Conservation (phyloP, 2,329 filamentous ascomycete genomes). For the Aotearoamyces nothofagi region DNA sequence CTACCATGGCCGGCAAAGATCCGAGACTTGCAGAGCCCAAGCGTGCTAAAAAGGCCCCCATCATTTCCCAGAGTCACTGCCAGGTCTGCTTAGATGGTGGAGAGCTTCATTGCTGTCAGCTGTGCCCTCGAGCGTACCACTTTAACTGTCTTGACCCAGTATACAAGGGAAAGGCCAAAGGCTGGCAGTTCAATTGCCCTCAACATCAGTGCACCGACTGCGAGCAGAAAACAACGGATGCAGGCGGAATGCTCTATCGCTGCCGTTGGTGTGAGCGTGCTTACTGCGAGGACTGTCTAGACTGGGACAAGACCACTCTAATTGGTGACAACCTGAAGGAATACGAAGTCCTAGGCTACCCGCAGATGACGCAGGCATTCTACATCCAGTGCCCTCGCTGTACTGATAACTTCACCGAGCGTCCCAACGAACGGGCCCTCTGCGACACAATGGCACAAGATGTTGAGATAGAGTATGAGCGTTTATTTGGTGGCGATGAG, state of each 20-base stretch:
- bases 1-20: conserved; percentile 39
- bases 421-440: conserved; percentile 15
- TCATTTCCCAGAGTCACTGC: conserved; percentile 33
- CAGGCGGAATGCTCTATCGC: conserved; percentile 26
- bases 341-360: conserved; percentile 32
- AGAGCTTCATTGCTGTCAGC: conserved; percentile 29
- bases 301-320: conserved; percentile 32
- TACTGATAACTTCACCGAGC: conserved; percentile 19
- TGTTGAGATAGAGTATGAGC: conserved; percentile 11
- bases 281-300: conserved; percentile 43
- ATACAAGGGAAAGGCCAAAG: conserved; percentile 25
- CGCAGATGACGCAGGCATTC: conserved; percentile 26
- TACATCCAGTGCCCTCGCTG: conserved; percentile 35
- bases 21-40: conserved; percentile 31
- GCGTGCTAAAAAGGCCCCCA: conserved; percentile 28
- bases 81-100: conserved; percentile 34
- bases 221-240: conserved; percentile 29
- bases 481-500: conserved; percentile 5
- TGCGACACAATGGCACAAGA: conserved; percentile 14
- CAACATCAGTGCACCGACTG: conserved; percentile 40
- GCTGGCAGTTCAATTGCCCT: conserved; percentile 34
- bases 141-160: conserved; percentile 28
- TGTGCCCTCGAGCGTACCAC: conserved; percentile 40
- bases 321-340: conserved; percentile 35
- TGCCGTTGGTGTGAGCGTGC: conserved; percentile 39